Conservation (phyloP, 192 early-diverging fungal species). For the Coemansia sp. region DNA sequence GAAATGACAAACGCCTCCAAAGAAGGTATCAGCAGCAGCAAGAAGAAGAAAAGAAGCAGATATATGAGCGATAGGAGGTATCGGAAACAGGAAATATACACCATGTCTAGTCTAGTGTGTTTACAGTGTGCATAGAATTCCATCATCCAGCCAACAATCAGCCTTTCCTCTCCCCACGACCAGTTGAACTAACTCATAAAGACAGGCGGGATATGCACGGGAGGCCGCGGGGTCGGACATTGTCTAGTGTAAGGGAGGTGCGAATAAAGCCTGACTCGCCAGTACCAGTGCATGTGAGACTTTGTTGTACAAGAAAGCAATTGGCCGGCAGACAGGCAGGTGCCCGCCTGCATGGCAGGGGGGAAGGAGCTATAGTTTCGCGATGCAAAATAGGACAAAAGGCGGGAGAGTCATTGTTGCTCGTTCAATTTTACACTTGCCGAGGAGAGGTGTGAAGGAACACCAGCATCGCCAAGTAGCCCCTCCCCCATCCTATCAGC, state of each 20-base stretch:
- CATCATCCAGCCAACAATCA: slow-evolving; percentile 1
- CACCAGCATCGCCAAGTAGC: slow-evolving; percentile 3
- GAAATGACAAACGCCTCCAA: slow-evolving; percentile 2
- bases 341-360: slow-evolving; percentile 4
- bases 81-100: not conserved
- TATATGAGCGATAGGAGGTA: not conserved
- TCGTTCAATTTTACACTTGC: slow-evolving; percentile 27
- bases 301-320: slow-evolving; percentile 6
- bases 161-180: slow-evolving; percentile 3
- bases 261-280: not conserved
- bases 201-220: slow-evolving; percentile 4
- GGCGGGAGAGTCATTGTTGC: slow-evolving; percentile 17
- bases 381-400: slow-evolving; percentile 5
- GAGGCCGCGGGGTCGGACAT: slow-evolving; percentile 10
- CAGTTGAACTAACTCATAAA: not conserved
- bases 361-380: not conserved
- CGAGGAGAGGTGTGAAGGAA: slow-evolving; percentile 11
- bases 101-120: not conserved
- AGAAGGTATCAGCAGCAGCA: not conserved
- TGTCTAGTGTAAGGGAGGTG: not conserved
- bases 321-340: slow-evolving; percentile 6
- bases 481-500: not conserved
- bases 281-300: slow-evolving; percentile 4
- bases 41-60: not conserved
- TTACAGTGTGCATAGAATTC: not conserved